phyloP scores from a whole-genome alignment of 1,284 basidiomycete genomes.

The Marasmius sp. region DNA sequence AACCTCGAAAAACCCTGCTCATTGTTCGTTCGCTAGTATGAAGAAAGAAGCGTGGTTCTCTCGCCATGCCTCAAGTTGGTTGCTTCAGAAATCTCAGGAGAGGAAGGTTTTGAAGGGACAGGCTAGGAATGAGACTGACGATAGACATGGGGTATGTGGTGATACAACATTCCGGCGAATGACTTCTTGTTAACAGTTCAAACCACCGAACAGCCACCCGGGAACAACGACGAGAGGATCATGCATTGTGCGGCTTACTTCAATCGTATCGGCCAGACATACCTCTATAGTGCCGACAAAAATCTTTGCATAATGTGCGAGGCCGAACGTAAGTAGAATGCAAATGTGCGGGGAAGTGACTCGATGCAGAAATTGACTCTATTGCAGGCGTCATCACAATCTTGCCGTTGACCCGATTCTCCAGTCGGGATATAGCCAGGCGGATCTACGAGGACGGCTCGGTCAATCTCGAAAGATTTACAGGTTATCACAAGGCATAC shows the following conservation, averaged over 20 bases:
- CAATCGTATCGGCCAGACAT: constrained; percentile 35
- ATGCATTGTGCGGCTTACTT: constrained; percentile 73
- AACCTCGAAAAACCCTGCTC: neutral
- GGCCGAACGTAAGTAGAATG: constrained; percentile 42
- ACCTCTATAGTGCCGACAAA: constrained; percentile 65
- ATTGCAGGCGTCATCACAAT: neutral
- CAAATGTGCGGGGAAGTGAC: neutral
- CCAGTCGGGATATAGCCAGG: neutral
- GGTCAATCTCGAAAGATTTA: neutral
- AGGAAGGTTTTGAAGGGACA: constrained; percentile 62
- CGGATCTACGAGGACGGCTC: neutral
- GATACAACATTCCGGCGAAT: neutral
- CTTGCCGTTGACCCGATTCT: neutral
- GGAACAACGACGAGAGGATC: constrained; percentile 63
- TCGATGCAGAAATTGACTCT: neutral
- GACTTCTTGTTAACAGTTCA: constrained; percentile 5
- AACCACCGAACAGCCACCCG: neutral
- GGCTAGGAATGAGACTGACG: constrained; percentile 64
- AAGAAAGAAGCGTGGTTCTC: constrained; percentile 72
- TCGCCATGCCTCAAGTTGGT: constrained; percentile 68
- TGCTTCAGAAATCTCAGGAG: constrained; percentile 64
- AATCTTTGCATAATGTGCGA: constrained; percentile 58
- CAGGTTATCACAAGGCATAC: constrained; percentile 21
- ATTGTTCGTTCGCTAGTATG: constrained; percentile 36
- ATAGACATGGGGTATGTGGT: constrained; percentile 34